Evolutionary conservation across 2,329 filamentous ascomycete species (phyloP).

Genomic region (Talaromyces amestolkiae): DNA sequence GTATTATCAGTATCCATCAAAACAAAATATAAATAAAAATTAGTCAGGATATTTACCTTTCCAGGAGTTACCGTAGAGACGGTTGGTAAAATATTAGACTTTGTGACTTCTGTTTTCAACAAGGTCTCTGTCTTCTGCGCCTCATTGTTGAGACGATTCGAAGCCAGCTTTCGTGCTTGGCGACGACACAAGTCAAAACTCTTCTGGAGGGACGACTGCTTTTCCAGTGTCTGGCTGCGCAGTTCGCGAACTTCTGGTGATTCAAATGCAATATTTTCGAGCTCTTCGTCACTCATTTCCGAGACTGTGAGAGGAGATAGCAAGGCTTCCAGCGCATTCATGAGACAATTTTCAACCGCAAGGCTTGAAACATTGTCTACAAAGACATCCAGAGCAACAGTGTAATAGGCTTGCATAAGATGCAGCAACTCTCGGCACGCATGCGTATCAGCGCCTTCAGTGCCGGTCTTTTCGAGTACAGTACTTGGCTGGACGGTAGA

Average conservation of each 20-base stretch:
- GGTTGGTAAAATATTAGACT: not conserved
- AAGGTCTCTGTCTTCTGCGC: not conserved
- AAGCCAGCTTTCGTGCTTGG: slow-evolving; percentile 15
- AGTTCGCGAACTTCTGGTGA: slow-evolving; percentile 22
- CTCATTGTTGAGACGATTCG: slow-evolving; percentile 3
- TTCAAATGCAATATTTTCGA: slow-evolving; percentile 27
- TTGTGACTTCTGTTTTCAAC: not conserved
- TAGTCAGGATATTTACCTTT: not conserved
- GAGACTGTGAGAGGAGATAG: slow-evolving; percentile 33
- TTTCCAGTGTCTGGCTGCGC: slow-evolving; percentile 16
- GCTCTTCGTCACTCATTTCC: slow-evolving; percentile 31
- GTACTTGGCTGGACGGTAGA: not conserved
- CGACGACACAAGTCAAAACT: slow-evolving; percentile 17
- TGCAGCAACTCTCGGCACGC: slow-evolving; percentile 16
- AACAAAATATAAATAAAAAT: not conserved
- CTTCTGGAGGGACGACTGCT: slow-evolving; percentile 15
- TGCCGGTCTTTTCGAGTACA: not conserved
- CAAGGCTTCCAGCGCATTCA: slow-evolving; percentile 34
- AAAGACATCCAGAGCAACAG: slow-evolving; percentile 32
- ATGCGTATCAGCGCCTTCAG: slow-evolving; percentile 8
- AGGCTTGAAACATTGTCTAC: slow-evolving; percentile 38
- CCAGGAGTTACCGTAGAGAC: not conserved
- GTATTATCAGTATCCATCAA: not conserved
- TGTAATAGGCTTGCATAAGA: slow-evolving; percentile 19
- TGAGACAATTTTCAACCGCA: slow-evolving; percentile 40